Base-by-base conservation (phyloP, 345 rosid species). In the Populus simonii region DNA sequence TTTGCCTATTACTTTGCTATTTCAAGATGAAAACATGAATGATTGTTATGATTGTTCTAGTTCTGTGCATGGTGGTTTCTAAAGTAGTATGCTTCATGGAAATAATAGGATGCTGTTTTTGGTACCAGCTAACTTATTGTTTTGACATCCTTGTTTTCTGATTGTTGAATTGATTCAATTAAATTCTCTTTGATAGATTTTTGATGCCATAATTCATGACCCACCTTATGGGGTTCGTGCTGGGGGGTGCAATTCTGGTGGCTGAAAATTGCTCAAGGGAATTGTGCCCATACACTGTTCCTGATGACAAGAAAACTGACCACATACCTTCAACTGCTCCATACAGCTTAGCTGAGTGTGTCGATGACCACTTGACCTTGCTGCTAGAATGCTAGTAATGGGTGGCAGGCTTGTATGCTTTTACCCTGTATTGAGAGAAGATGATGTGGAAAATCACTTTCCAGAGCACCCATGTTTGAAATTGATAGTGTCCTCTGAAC, bases 211-310 rank as follows among this genome's bases (percentile, higher is more conserved):
- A 68, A 85, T 92, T 8, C 93, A 98, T 41, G 99, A 93, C 77
- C 99, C 98, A 51, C 98, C 97, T 43, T 96, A 92, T 43, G 99
- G 99, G 12, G 98, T 96, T 79, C 90, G 98, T 23, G 99, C 99
- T 73, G 95, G 99, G 65, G 99, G 97, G 25, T 93, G 95, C 39
- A 96, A 96, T 79, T 93, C 99, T 0, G 98, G 99, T 72, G 99
- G 98, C 23, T 81, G 99, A 38, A 96, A 96, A 85, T 84, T 96
- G 78, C 88, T 93, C 2, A 91, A 93, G 81, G 99, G 99, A 57
- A 87, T 76, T 22, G 87, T 90, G 86, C 15, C 97, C 99, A 43
- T 96, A 96, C 87, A 90, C 89, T 2, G 94, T 96, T 68, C 96
- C 98, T 5, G 97, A 96, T n/a, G 97, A 93, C 73, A 92, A 93